Evolutionary conservation across 129 eudicot species (phyloP), one percentile per base, ranked within the genome.

Genomic region (Calendula officinalis): DNA sequence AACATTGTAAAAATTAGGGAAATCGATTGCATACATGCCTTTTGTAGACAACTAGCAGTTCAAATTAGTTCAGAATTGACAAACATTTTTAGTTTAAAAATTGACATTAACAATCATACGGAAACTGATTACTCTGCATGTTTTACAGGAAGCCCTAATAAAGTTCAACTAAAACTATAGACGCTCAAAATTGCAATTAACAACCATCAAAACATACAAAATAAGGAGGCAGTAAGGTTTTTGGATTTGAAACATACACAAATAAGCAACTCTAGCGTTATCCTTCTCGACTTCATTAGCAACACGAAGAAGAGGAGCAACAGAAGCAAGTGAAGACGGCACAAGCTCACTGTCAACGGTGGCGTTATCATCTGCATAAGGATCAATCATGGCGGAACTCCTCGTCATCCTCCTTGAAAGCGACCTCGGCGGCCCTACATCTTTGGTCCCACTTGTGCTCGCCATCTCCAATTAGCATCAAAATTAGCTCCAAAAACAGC

Each of bases 281-380:
- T 84, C 90, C 72, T 66, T 73, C 79, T 86, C 88, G 50, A 89
- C 49, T 49, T 94, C 88, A 68, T 94, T 94, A 3, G 99, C 99
- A 34, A 82, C 97, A 50, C 97, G 85, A 45, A 94, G 99, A 14
- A 94, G 83, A 0, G 95, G 97, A 17, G 95, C 99, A 62, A 92
- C 80, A 10, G 79, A 66, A 16, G 96, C 95, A 61, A 92, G 81
- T 3, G 95, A 88, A 27, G 99, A 85, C 41, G 99, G 99, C 56
- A 92, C 99, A 40, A 83, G 67, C 81, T 92, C 99, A 71, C 99
- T 92, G 59, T 92, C 95, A 37, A 81, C 87, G 40, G 66, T 67
- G 3, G 72, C 76, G 36, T 54, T 73, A 16, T 83, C 95, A 34
- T 76, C 89, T 7, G 70, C 76, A 33, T 47, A 51, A 4, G 78